Evolutionary conservation across 345 rosid genomes (phyloP).

Genomic region (Boechera stricta): DNA sequence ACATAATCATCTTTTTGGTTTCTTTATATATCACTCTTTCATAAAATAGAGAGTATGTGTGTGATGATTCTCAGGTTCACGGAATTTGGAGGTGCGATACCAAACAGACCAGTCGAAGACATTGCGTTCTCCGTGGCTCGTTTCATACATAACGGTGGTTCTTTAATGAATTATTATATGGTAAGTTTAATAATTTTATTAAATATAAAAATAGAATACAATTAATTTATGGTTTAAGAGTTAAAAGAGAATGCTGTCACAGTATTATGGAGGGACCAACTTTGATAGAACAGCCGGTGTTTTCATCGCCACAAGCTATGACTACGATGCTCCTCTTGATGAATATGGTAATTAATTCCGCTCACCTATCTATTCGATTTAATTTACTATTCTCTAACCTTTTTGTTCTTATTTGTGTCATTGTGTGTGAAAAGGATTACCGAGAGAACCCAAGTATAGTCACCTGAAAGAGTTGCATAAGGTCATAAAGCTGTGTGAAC

Average conservation of each 20-base stretch:
- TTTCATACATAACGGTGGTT: constrained; percentile 76
- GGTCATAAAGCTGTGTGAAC: constrained; percentile 75
- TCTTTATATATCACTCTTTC: background rate
- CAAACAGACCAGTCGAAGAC: constrained; percentile 79
- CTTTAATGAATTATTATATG: constrained; percentile 80
- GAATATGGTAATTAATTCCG: constrained; percentile 65
- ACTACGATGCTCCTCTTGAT: constrained; percentile 95
- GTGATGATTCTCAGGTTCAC: constrained; percentile 55
- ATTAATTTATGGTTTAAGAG: constrained; percentile 9
- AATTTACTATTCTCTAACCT: background rate
- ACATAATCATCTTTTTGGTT: background rate
- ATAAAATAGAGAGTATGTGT: background rate
- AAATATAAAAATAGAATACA: background rate
- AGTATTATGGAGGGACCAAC: constrained; percentile 95
- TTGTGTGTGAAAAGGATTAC: constrained; percentile 56
- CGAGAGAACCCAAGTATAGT: constrained; percentile 79
- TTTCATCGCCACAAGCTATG: constrained; percentile 88
- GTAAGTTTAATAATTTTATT: constrained; percentile 37
- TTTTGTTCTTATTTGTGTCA: background rate
- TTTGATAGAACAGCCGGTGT: constrained; percentile 81
- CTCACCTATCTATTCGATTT: background rate
- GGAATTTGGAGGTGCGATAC: constrained; percentile 66
- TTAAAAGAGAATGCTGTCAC: background rate
- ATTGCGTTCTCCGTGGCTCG: constrained; percentile 72
- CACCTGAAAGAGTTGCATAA: constrained; percentile 76